Percentiles rank a stretch among this genome's conserved stretches.
phyloP scores from a whole-genome alignment of 225 moss, liverwort and hornwort genomes.

The Physcomitrium patens region DNA sequence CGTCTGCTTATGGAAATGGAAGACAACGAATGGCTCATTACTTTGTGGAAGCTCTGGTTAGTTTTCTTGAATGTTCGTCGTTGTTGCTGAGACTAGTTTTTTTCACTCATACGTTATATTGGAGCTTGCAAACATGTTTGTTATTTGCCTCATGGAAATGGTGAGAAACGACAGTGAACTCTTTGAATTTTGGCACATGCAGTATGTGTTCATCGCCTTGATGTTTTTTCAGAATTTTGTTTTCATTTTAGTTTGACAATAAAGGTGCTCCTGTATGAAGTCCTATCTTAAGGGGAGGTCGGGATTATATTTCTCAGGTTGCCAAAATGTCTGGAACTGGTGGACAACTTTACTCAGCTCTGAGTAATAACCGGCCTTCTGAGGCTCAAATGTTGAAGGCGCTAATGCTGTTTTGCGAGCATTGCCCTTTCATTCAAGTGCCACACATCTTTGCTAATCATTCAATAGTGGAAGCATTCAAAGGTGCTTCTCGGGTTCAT shows the following conservation, averaged over 20 bases:
- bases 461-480: conserved; percentile 51
- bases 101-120: neutral
- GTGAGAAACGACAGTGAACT: neutral
- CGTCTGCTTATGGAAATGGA: conserved; percentile 71
- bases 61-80: conserved; percentile 20
- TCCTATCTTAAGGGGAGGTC: neutral
- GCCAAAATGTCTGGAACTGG: conserved; percentile 89
- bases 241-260: neutral
- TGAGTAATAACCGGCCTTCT: conserved; percentile 58
- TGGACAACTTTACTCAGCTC: conserved; percentile 77
- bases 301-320: conserved; percentile 35
- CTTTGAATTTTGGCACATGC: neutral
- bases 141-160: neutral
- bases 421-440: conserved; percentile 61
- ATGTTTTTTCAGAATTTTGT: neutral
- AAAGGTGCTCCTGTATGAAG: neutral
- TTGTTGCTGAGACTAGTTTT: neutral
- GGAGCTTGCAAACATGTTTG: neutral
- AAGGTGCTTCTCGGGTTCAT: conserved; percentile 61
- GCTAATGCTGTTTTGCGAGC: conserved; percentile 46
- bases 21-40: conserved; percentile 73
- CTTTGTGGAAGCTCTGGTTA: conserved; percentile 79
- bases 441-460: conserved; percentile 65
- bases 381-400: conserved; percentile 69
- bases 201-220: neutral